Percentiles rank a stretch among this genome's conserved stretches.
Conservation (phyloP, 225 moss, liverwort and hornwort species). For the Bryum argenteum region DNA sequence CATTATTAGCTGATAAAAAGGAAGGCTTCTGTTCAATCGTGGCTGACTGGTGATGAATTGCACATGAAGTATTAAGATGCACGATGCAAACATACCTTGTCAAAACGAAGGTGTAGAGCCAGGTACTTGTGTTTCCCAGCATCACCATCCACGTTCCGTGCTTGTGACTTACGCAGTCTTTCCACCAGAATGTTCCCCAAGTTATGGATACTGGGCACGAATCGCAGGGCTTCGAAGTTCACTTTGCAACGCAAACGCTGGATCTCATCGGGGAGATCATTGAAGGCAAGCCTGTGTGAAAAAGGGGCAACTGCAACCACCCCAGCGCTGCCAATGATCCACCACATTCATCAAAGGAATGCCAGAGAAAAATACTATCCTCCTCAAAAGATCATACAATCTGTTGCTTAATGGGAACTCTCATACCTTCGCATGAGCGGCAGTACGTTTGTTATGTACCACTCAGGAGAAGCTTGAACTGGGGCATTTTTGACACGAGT, state of each 20-base stretch:
- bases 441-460: conserved; percentile 79
- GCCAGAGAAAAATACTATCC: conserved; percentile 5
- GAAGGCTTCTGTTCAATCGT: conserved; percentile 14
- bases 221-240: conserved; percentile 86
- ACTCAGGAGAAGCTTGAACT: conserved; percentile 68
- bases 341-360: conserved; percentile 16
- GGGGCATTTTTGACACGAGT: conserved; percentile 90
- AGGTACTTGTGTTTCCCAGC: conserved; percentile 55
- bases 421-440: conserved; percentile 73
- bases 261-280: conserved; percentile 67
- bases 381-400: conserved; percentile 10
- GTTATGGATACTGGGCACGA: conserved; percentile 61
- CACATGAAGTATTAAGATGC: not conserved
- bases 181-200: conserved; percentile 73
- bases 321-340: conserved; percentile 60
- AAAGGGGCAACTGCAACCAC: conserved; percentile 92
- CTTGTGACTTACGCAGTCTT: conserved; percentile 59
- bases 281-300: conserved; percentile 91
- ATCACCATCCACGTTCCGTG: conserved; percentile 27
- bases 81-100: conserved; percentile 63
- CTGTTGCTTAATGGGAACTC: not conserved
- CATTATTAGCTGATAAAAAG: not conserved
- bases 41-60: conserved; percentile 3
- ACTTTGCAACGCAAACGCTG: conserved; percentile 89
- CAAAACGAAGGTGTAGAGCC: conserved; percentile 89